Conservation (phyloP, 352 stramenopile species). For the Elongisporangium senticosum region DNA sequence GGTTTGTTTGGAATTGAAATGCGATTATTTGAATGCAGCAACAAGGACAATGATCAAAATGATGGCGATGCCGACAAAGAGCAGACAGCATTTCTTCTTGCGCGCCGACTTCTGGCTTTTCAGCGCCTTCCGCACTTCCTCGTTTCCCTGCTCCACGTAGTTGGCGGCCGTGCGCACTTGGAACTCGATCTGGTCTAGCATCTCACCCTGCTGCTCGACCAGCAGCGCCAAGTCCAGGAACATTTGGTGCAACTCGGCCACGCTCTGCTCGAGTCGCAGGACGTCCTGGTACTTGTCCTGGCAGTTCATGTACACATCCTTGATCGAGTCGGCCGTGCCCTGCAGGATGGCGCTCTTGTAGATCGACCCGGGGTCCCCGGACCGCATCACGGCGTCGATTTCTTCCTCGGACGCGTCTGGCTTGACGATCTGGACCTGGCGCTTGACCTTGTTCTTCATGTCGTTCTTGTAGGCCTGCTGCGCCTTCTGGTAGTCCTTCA, state of each 20-base stretch:
- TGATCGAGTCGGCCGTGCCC: slow-evolving; percentile 70
- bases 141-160: slow-evolving; percentile 96
- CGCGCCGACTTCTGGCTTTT: slow-evolving; percentile 94
- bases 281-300: slow-evolving; percentile 98
- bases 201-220: slow-evolving; percentile 96
- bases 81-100: slow-evolving; percentile 95
- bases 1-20: slow-evolving; percentile 7
- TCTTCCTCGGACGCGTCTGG: slow-evolving; percentile 96
- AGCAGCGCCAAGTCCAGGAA: slow-evolving; percentile 98
- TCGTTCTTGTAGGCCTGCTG: slow-evolving; percentile 98
- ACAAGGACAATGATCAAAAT: slow-evolving; percentile 77
- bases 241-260: slow-evolving; percentile 98
- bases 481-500: slow-evolving; percentile 97
- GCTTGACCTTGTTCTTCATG: slow-evolving; percentile 97
- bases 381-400: slow-evolving; percentile 95
- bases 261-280: slow-evolving; percentile 92
- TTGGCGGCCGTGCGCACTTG: slow-evolving; percentile 92
- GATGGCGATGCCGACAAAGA: slow-evolving; percentile 72
- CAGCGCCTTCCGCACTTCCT: slow-evolving; percentile 93
- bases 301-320: slow-evolving; percentile 93
- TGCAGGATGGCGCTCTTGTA: slow-evolving; percentile 84
- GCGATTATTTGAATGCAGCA: slow-evolving; percentile 53
- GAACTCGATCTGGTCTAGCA: slow-evolving; percentile 98
- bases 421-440: slow-evolving; percentile 98
- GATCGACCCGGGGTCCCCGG: slow-evolving; percentile 70